Conservation (phyloP, 2,329 filamentous ascomycete species). For the Fulvia fulva region DNA sequence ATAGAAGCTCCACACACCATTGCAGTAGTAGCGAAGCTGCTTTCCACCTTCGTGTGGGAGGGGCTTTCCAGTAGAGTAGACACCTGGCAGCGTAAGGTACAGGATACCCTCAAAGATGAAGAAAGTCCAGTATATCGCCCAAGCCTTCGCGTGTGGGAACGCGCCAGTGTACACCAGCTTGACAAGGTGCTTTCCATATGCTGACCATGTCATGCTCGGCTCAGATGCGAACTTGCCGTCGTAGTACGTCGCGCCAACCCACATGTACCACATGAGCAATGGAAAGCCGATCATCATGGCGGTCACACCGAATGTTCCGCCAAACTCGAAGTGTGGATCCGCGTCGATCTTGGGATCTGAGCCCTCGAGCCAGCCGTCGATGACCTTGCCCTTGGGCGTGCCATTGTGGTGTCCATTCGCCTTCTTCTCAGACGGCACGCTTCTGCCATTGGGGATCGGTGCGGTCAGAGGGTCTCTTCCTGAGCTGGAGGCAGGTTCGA, state of each 20-base stretch:
- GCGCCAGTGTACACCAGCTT: slow-evolving; percentile 76
- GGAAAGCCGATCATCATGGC: slow-evolving; percentile 92
- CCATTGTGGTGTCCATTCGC: slow-evolving; percentile 37
- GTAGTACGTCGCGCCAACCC: slow-evolving; percentile 92
- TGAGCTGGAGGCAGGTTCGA: slow-evolving; percentile 20
- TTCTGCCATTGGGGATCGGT: slow-evolving; percentile 5
- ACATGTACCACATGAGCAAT: slow-evolving; percentile 98
- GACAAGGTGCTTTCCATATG: slow-evolving; percentile 70
- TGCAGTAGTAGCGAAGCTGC: slow-evolving; percentile 93
- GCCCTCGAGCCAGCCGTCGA: slow-evolving; percentile 36
- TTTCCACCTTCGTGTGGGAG: slow-evolving; percentile 76
- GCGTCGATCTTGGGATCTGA: slow-evolving; percentile 40
- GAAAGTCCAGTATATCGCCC: slow-evolving; percentile 93
- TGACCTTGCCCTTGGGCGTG: slow-evolving; percentile 33
- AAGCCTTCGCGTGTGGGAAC: slow-evolving; percentile 76
- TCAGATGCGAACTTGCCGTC: slow-evolving; percentile 69
- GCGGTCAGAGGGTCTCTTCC: slow-evolving; percentile 11
- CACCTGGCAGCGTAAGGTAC: slow-evolving; percentile 82
- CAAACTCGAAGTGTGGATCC: slow-evolving; percentile 69
- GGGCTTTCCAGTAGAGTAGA: slow-evolving; percentile 84
- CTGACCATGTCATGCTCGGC: slow-evolving; percentile 48
- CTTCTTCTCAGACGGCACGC: slow-evolving; percentile 9
- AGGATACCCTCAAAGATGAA: slow-evolving; percentile 77
- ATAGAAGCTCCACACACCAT: slow-evolving; percentile 82
- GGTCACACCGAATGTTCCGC: slow-evolving; percentile 73